Base-by-base conservation (phyloP, 2,329 filamentous ascomycete genomes). In the Hypoxylon rubiginosum region DNA sequence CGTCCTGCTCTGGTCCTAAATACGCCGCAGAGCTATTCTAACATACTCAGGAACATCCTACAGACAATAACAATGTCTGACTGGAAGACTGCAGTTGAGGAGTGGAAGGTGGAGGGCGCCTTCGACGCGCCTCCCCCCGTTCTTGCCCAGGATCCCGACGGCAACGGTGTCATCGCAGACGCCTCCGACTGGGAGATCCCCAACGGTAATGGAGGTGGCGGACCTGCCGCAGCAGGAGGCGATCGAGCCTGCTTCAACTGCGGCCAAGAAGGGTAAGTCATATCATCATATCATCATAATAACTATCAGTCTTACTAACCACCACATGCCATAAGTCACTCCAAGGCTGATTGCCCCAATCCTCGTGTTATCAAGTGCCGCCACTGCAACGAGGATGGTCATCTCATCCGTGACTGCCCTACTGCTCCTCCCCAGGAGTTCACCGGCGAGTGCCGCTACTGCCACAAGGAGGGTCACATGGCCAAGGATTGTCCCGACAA, bases 401-500 rank as follows among this genome's bases (percentile, higher is more conserved):
- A 88, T 71, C 79, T 69, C 24, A 64, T 75, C 45, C 71, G 69
- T 17, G 67, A 72, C 13, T 77, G 75, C 32, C 74, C 75, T 24
- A 73, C 70, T 58, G 75, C 71, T 50, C 75, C 71, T 41, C 73
- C 67, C 46, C 71, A 65, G 19, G 75, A 77, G 68, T 77, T 78
- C 57, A 72, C 81, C 51, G 87, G 86, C 3, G 82, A 79, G 17
- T 90, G 87, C 76, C 82, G 80, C 50, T 11, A 76, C 63, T 89
- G 87, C 70, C 78, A 82, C 15, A 72, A 83, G 62, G 75, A 81
- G 34, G 87, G 87, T 19, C 87, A 90, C 67, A 80, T 87, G 72
- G 80, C 85, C 55, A 83, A 85, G 19, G 88, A 91, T 55, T 94
- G 91, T 69, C 90, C 90, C 1, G 78, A 84, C 1, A 86, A 86